Evolutionary conservation across 345 rosid genomes (phyloP), one percentile per base, ranked within the genome.

Genomic region (Dimocarpus longan): DNA sequence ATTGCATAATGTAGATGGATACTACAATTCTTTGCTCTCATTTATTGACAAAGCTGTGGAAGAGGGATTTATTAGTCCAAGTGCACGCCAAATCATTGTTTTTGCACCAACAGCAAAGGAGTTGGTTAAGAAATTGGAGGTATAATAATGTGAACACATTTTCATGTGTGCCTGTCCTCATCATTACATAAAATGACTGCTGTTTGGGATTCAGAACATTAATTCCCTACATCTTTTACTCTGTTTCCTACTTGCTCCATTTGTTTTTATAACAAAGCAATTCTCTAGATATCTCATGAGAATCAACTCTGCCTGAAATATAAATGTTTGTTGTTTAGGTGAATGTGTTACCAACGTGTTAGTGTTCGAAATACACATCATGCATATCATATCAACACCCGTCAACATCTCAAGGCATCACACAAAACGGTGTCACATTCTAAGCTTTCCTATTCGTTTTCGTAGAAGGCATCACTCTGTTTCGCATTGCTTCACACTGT

Each of bases 11-110:
- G 98, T 96, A 74, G 99, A 96, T 87, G 99, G 99, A 77, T 96
- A 91, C 93, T 96, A 96, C 86, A 96, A 96, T 81, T 94, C 99
- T 48, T 83, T 96, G 83, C 95, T 96, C 67, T 96, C 97, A 13
- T 96, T 96, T 77, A 90, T 96, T 52, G 98, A 96, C 79, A 96
- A 93, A 88, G 99, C 99, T 6, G 99, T 96, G 44, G 99, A 96
- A 87, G 99, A 96, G 75, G 98, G 99, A 64, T 96, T 96, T 82
- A 81, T 94, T 64, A 89, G 88, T 76, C 84, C 99, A 1, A 91
- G 84, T 84, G 99, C 98, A 12, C 91, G 99, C 73, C 89, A 91
- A 81, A 96, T 96, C 84, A 91, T 96, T 70, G 83, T 90, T 66
- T 96, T 97, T 54, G 98, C 95, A 24, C 98, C 99, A 68, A 91